phyloP scores from a whole-genome alignment of 1,284 basidiomycete genomes.

The Sutorius eximius region DNA sequence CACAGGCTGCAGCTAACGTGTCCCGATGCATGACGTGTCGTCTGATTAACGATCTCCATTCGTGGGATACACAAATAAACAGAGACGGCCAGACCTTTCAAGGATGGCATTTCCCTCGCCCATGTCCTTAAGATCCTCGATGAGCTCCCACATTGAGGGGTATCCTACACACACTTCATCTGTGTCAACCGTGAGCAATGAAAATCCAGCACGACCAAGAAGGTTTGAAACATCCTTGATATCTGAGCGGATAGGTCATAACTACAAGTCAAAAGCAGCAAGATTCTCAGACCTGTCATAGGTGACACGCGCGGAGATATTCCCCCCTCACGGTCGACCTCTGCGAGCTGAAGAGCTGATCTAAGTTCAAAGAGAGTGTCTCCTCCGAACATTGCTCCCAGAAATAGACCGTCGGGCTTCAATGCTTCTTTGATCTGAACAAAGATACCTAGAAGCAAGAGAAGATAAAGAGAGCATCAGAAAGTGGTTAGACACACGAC shows the following conservation, averaged over 20 bases:
- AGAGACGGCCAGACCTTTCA: conserved; percentile 54
- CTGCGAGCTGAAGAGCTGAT: conserved; percentile 89
- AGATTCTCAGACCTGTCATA: conserved; percentile 78
- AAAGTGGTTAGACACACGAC: neutral
- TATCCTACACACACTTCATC: conserved; percentile 93
- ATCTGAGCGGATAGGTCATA: conserved; percentile 47
- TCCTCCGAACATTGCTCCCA: conserved; percentile 93
- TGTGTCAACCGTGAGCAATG: conserved; percentile 90
- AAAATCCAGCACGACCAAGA: conserved; percentile 91
- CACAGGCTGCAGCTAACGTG: conserved; percentile 86
- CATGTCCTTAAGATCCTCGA: conserved; percentile 94
- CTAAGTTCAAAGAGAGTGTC: conserved; percentile 95
- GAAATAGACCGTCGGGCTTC: conserved; percentile 91
- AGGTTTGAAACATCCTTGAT: conserved; percentile 90
- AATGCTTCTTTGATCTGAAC: conserved; percentile 88
- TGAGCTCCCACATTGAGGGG: conserved; percentile 94
- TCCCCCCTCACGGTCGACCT: conserved; percentile 93
- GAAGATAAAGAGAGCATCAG: neutral
- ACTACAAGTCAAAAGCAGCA: neutral
- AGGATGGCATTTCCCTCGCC: conserved; percentile 94
- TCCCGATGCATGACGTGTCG: conserved; percentile 77
- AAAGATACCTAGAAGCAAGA: conserved; percentile 57
- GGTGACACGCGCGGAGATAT: conserved; percentile 94
- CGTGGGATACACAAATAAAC: neutral
- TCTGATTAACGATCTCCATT: conserved; percentile 37